These are phyloP conservation scores for Verbascum thapsus DNA, from an alignment of 257 asterid genomes.

Conservation along the genomic window DNA sequence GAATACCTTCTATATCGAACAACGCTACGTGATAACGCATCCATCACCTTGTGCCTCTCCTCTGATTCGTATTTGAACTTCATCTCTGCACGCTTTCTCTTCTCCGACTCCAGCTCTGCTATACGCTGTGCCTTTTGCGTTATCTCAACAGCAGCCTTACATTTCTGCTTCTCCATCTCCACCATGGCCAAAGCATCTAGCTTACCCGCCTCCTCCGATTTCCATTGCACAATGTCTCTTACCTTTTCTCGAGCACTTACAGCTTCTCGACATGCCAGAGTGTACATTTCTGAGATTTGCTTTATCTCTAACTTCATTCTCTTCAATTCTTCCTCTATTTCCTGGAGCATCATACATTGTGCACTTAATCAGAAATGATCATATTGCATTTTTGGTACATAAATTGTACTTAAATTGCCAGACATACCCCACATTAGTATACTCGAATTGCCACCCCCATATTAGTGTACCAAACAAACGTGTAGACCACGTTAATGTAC, in stretches of 20 bases:
- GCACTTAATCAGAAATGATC: conserved; percentile 10
- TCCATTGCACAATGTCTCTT: conserved; percentile 45
- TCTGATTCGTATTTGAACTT: conserved; percentile 48
- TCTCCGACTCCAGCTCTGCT: conserved; percentile 68
- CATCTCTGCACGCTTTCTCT: conserved; percentile 60
- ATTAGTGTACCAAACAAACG: no score
- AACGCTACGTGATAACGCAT: conserved; percentile 41
- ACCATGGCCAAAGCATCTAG: conserved; percentile 50
- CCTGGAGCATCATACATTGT: conserved; percentile 52
- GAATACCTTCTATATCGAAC: conserved; percentile 53
- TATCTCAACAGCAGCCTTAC: conserved; percentile 61
- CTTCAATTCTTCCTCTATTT: conserved; percentile 64
- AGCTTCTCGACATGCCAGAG: conserved; percentile 58
- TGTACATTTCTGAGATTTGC: conserved; percentile 58
- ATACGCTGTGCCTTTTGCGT: conserved; percentile 58
- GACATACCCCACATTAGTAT: no score
- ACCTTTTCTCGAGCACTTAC: conserved; percentile 46
- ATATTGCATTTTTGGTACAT: no score
- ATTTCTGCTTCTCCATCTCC: conserved; percentile 65
- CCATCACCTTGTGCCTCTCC: conserved; percentile 60
- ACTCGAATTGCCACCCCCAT: no score
- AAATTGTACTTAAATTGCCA: no score
- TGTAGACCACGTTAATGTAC: no score
- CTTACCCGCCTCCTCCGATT: conserved; percentile 41
- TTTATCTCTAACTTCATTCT: conserved; percentile 64